Conservation (phyloP, 2,329 filamentous ascomycete genomes). For the Fusarium oligoseptatum region DNA sequence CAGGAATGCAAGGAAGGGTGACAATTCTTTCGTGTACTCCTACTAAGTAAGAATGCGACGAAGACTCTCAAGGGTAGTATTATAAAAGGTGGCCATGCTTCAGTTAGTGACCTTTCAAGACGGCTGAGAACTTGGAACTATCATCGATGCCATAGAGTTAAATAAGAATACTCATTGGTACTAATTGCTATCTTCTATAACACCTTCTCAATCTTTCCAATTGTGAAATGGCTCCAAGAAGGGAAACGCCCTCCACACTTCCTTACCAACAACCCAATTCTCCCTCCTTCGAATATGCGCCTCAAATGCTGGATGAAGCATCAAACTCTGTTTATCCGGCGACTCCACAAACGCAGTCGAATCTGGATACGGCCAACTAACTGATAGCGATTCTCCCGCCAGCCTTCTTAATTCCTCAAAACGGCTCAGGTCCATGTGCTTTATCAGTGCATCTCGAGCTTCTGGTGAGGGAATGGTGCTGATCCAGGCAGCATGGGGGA, state of each 20-base stretch:
- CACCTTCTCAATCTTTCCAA: not conserved
- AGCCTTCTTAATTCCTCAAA: not conserved
- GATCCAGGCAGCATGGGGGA: slow-evolving; percentile 1
- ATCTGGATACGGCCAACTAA: not conserved
- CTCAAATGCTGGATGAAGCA: slow-evolving; percentile 3
- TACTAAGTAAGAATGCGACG: not conserved
- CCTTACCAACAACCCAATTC: not conserved
- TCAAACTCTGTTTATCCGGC: slow-evolving; percentile 1
- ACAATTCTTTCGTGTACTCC: not conserved
- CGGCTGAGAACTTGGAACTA: no score
- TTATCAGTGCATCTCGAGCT: not conserved
- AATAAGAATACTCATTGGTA: no score
- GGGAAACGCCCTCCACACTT: not conserved
- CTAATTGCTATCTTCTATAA: no score
- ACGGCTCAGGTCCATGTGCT: not conserved
- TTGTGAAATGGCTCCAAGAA: not conserved
- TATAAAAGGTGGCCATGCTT: no score
- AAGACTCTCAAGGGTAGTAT: no score
- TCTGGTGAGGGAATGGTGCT: not conserved
- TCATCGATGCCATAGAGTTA: no score
- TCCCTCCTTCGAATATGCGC: not conserved
- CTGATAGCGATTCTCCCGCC: not conserved
- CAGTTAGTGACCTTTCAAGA: no score
- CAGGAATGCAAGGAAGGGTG: not conserved
- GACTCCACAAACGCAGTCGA: slow-evolving; percentile 4